Base-by-base conservation (phyloP, 768 basidiomycete species). In the Russula compacta region DNA sequence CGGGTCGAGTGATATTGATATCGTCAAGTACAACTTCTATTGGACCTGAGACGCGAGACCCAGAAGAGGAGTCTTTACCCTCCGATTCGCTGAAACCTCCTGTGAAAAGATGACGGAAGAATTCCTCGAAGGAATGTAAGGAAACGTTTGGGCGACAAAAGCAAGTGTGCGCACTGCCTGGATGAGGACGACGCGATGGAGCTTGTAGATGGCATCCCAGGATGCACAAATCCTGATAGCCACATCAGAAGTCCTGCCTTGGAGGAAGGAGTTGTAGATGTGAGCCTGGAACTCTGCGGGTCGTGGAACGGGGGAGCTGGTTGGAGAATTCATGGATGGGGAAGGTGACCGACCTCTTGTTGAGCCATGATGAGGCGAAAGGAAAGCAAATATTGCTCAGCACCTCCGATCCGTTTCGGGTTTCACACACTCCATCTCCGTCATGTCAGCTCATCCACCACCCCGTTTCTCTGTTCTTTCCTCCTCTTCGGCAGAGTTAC, bases 81-180 rank as follows among this genome's bases (percentile, higher is more conserved):
- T 63, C 58, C 50, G 87, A 85, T 68, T 92, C 91, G 35, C 78
- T 73, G 67, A 89, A 92, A 4, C 87, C 89, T 1, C 83, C 81
- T 0, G 87, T 90, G 73, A 95, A 97, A 21, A 97, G 80, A 36
- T 89, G 85, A 51, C 83, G 79, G 74, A 95, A 95, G 79, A 92
- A 97, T 11, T 88, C 93, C 86, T 89, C 67, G 1, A 66, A 40
- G 53, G 62, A 53, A 42, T 15, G 49, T 46, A 63, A 57, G 33
- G 11, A 19, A 33, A 3, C 8, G 29, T 35, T 35, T n/a, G 33
- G 21, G 5, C 17, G 3, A 39, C 6, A 38, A 8, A 52, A 42
- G 29, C 21, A 35, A 44, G 43, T 19, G 21, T n/a, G 32, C 64
- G 14, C 57, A 90, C 91, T 9, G 92, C 84, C 72, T 95, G 94